Base-by-base conservation (phyloP, 805 yeast species). In the Pichia cephalocereana region DNA sequence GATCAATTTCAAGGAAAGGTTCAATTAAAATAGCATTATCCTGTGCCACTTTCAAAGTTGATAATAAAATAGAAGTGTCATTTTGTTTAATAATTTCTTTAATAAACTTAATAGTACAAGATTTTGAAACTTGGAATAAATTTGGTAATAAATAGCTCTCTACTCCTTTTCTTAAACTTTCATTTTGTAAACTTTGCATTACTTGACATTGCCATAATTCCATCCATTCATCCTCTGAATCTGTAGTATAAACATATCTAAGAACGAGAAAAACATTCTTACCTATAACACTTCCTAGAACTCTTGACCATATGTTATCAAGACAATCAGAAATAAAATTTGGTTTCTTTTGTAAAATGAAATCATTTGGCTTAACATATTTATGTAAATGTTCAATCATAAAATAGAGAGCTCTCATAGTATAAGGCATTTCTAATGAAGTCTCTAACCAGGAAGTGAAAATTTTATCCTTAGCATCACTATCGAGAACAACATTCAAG, bases 201-300 rank as follows among this genome's bases (percentile, higher is more conserved):
- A 77, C 67, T 0, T 67, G 58, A 0, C 57, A 54, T 17, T 67
- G 57, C 93, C 93, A 86, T 5, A 70, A 44, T 0, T 55, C 46
- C 6, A 77, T 56, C 86, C 88, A 83, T 8, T 53, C 43, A 11
- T 59, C 60, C n/a, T 62, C 57, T 8, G 52, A 37, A 18, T 46
- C 48, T 8, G 23, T 23, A 17, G 56, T 27, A 17, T 41, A 36
- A 49, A 70, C 70, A 40, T 64, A 64, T 37, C 67, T 60, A 46
- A 73, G 58, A 2, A 77, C 50, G 0, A 72, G 57, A 8, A 69
- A 68, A 1, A 83, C 48, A 17, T 81, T 70, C 57, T 79, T 83
- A n/a, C 85, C 81, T 18, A 80, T 70, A 3, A 83, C 75, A 51
- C 79, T 84, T 0, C 93, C 82, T 47, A 87, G 60, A 0, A 87